Evolutionary conservation across 2,329 filamentous ascomycete genomes (phyloP).

Genomic region (Pseudocercospora pini-densiflorae): DNA sequence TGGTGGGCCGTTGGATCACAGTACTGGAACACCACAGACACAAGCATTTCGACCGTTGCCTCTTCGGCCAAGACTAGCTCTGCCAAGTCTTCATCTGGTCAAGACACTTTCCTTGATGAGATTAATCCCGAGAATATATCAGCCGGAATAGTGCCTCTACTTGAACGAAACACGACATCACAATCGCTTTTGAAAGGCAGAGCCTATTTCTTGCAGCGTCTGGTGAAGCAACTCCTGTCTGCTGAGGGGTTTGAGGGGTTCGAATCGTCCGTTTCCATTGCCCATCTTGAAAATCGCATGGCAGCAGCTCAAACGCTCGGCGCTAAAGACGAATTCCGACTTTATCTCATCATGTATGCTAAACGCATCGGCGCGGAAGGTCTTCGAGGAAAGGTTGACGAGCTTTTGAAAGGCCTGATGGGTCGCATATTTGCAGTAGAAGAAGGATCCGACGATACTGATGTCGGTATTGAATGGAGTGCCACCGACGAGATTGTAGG

Average conservation of each 20-base stretch:
- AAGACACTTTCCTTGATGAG: slow-evolving; percentile 54
- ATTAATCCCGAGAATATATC: slow-evolving; percentile 69
- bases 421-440: slow-evolving; percentile 71
- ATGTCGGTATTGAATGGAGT: slow-evolving; percentile 66
- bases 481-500: slow-evolving; percentile 78
- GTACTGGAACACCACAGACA: slow-evolving; percentile 98
- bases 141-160: slow-evolving; percentile 87
- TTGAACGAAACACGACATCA: slow-evolving; percentile 93
- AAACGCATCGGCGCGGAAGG: slow-evolving; percentile 93
- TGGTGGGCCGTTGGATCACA: slow-evolving; percentile 99
- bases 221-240: slow-evolving; percentile 86
- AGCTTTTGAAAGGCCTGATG: slow-evolving; percentile 80
- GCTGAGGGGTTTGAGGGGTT: slow-evolving; percentile 91
- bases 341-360: slow-evolving; percentile 98
- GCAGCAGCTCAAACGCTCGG: slow-evolving; percentile 85
- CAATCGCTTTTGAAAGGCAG: slow-evolving; percentile 90
- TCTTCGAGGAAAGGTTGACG: slow-evolving; percentile 85
- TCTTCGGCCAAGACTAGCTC: slow-evolving; percentile 54
- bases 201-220: slow-evolving; percentile 85
- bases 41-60: slow-evolving; percentile 79
- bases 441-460: slow-evolving; percentile 47
- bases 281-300: slow-evolving; percentile 92
- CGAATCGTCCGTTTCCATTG: slow-evolving; percentile 88
- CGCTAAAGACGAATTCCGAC: slow-evolving; percentile 87
- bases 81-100: slow-evolving; percentile 36